Percentiles rank a stretch among this genome's conserved stretches.
phyloP scores from a whole-genome alignment of 148 eudicot species.

The Fagopyrum homotropicum region DNA sequence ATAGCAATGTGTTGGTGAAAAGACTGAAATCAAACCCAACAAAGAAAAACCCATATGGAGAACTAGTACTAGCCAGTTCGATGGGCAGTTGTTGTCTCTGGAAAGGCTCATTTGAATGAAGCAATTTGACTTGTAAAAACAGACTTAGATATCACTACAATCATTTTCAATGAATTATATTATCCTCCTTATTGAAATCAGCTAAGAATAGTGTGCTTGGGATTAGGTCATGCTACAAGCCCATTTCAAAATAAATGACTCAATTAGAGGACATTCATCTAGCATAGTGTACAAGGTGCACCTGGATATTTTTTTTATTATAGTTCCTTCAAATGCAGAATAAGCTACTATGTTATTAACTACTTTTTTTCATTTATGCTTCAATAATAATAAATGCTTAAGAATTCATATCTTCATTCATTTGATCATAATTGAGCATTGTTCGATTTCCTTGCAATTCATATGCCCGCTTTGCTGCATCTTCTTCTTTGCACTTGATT shows the following conservation, averaged over 20 bases:
- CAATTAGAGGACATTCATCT: no score
- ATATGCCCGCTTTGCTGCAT: neutral
- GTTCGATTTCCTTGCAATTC: no score
- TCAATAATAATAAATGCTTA: neutral
- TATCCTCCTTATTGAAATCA: no score
- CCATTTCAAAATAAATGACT: no score
- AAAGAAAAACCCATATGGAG: conserved; percentile 1
- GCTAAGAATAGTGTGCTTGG: no score
- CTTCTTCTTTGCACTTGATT: neutral
- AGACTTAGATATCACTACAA: no score
- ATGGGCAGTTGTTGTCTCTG: conserved; percentile 5
- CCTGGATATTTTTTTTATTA: no score
- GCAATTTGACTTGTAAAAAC: no score
- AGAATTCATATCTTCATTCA: neutral
- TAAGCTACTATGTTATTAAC: neutral
- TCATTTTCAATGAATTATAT: no score
- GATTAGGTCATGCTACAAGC: no score
- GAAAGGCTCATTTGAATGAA: conserved; percentile 6
- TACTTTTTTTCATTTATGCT: neutral
- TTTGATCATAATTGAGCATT: neutral
- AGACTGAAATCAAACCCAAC: conserved; percentile 3
- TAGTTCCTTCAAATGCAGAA: no score
- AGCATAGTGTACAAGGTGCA: no score
- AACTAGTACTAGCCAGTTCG: conserved; percentile 6
- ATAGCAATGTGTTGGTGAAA: conserved; percentile 7